These are phyloP conservation scores for Scortechinia acanthostroma DNA, from an alignment of 2,329 filamentous ascomycete species.

Conservation along the genomic window DNA sequence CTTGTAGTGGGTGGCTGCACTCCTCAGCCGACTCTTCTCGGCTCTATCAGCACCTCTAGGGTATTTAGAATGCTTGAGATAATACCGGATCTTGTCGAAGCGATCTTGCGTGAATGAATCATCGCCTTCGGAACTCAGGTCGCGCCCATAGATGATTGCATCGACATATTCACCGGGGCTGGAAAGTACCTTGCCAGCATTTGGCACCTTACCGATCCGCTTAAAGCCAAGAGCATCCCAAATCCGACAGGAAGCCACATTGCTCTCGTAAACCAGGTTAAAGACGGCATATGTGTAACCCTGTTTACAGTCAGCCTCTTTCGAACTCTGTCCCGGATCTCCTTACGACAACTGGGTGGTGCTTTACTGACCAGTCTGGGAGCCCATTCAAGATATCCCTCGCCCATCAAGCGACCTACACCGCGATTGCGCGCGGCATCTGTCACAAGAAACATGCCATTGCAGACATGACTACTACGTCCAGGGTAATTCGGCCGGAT, in stretches of 20 bases:
- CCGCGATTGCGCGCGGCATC: slow-evolving; percentile 68
- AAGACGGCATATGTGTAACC: slow-evolving; percentile 90
- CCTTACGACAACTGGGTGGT: too few relatives aligned
- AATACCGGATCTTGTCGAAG: slow-evolving; percentile 66
- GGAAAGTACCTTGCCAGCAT: slow-evolving; percentile 62
- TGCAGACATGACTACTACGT: slow-evolving; percentile 84
- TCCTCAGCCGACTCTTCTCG: slow-evolving; percentile 59
- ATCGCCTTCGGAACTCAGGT: slow-evolving; percentile 40
- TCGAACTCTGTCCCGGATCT: too few relatives aligned
- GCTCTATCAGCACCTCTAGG: slow-evolving; percentile 60
- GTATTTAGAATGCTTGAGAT: slow-evolving; percentile 61
- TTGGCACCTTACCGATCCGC: slow-evolving; percentile 77
- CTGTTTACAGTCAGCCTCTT: slow-evolving; percentile 1
- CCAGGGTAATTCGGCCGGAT: slow-evolving; percentile 92
- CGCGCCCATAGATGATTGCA: slow-evolving; percentile 49
- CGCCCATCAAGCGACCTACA: slow-evolving; percentile 70
- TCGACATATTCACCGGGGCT: slow-evolving; percentile 64
- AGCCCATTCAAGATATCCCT: slow-evolving; percentile 72
- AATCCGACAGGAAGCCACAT: slow-evolving; percentile 80
- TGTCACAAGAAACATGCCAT: slow-evolving; percentile 72
- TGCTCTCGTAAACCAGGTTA: slow-evolving; percentile 90
- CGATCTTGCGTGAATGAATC: slow-evolving; percentile 60
- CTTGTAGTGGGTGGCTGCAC: slow-evolving; percentile 62
- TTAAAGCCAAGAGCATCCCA: slow-evolving; percentile 92
- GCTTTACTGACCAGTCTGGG: slow-evolving; percentile 44